Evolutionary conservation across 176 grass and related monocot species (phyloP).

Genomic region (Triticum urartu): DNA sequence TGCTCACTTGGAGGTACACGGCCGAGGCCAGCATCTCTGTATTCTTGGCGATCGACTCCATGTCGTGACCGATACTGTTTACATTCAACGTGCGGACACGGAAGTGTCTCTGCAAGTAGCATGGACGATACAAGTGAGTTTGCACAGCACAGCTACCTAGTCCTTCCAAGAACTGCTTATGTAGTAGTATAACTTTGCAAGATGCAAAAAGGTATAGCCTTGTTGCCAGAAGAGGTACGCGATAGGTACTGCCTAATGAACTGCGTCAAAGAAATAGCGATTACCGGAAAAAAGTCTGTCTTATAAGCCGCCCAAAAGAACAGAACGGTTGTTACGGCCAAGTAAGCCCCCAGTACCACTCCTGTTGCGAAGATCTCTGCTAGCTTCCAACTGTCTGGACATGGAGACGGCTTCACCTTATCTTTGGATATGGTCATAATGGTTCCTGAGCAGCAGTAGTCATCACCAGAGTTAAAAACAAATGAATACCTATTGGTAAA

Average conservation of each 20-base stretch:
- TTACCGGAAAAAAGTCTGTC: conserved; percentile 52
- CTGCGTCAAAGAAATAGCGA: background rate
- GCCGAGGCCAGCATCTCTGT: conserved; percentile 52
- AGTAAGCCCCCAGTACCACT: conserved; percentile 52
- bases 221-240: background rate
- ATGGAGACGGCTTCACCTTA: conserved; percentile 63
- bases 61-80: background rate
- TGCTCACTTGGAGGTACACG: conserved; percentile 81
- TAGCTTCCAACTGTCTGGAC: conserved; percentile 63
- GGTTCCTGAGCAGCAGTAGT: conserved; percentile 38
- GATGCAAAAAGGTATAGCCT: background rate
- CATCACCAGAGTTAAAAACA: background rate
- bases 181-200: background rate
- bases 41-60: background rate
- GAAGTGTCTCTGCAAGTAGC: conserved; percentile 44
- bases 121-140: conserved; percentile 2
- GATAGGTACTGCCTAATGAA: background rate
- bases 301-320: conserved; percentile 53
- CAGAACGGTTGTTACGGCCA: conserved; percentile 52
- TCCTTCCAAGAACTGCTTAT: background rate
- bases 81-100: conserved; percentile 39
- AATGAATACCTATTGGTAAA: background rate
- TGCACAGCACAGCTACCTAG: background rate
- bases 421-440: conserved; percentile 76
- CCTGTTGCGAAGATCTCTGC: conserved; percentile 67